phyloP scores from a whole-genome alignment of 331 rosid genomes.

The Arachis monticola region DNA sequence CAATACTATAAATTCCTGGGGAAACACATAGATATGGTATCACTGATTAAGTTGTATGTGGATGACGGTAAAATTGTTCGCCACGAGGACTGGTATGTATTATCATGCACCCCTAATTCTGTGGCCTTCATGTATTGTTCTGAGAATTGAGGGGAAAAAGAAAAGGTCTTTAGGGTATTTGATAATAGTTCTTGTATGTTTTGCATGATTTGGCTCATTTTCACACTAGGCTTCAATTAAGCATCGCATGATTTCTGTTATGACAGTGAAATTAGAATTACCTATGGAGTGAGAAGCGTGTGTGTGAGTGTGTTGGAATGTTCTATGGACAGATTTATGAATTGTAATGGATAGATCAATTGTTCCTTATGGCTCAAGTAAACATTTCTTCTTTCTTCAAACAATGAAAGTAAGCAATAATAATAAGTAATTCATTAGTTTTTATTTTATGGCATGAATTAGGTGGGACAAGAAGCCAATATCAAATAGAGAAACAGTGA shows the following conservation, averaged over 20 bases:
- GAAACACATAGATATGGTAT: slow-evolving; percentile 66
- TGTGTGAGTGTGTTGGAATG: no score
- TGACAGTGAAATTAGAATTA: no score
- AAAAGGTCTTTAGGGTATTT: not conserved
- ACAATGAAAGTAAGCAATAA: not conserved
- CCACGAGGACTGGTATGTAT: slow-evolving; percentile 85
- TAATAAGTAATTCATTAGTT: slow-evolving; percentile 3
- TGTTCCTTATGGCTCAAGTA: slow-evolving; percentile 2
- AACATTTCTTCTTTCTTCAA: not conserved
- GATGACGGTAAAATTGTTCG: slow-evolving; percentile 74
- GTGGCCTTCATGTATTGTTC: not conserved
- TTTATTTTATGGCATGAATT: not conserved
- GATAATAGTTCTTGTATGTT: not conserved
- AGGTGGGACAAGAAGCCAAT: slow-evolving; percentile 92
- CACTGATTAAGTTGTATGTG: slow-evolving; percentile 72
- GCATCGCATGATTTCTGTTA: not conserved
- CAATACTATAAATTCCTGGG: slow-evolving; percentile 78
- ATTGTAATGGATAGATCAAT: not conserved
- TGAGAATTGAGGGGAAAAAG: not conserved
- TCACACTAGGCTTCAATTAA: not conserved
- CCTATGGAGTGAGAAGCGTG: no score
- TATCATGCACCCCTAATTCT: not conserved
- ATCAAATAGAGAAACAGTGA: slow-evolving; percentile 67
- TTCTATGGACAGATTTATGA: not conserved
- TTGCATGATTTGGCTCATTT: not conserved